Base-by-base conservation (phyloP, 176 grass and related monocot genomes). In the Eragrostis curvula region DNA sequence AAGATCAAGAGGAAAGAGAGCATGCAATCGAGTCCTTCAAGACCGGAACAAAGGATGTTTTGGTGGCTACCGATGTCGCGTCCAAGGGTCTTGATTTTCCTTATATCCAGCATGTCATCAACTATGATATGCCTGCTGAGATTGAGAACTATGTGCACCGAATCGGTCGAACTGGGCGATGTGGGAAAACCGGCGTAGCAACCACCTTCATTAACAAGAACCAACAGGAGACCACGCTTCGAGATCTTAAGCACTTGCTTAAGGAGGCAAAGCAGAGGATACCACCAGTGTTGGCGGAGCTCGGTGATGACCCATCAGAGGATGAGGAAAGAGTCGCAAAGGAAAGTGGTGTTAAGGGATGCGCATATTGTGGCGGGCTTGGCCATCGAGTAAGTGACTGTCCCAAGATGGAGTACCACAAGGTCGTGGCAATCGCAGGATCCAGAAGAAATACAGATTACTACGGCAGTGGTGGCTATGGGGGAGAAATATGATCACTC, bases 141-240 rank as follows among this genome's bases (percentile, higher is more conserved):
- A 95, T 98, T 2, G 96, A 98, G 73, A 95, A 98, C 72, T 98
- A 93, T 36, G 96, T 96, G 39, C 96, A 98, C 64, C 83, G 96
- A 57, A 98, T 98, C 40, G 96, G 96, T 63, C 90, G 96, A 88
- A 99, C 93, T 3, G 96, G 96, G 43, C 82, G 93, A 60, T 99
- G 93, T 5, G 93, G 96, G 29, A 99, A 96, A 80, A 99, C 91
- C 30, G 96, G 93, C 20, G 88, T 96, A 84, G 96, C 93, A 36
- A 96, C 96, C 10, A 99, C 96, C 18, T 99, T 99, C 80, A 99
- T 99, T 66, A 99, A 96, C 87, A 99, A 93, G 90, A 99, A 93
- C 50, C 93, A 99, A 53, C 90, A 88, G 11, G 87, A 90, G 80
- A 96, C 93, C 8, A 93, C 92, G 1, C 86, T 98, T 44, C 91